These are phyloP conservation scores for Phytophthora fragariaefolia DNA, from an alignment of 352 stramenopile species.

Conservation along the genomic window DNA sequence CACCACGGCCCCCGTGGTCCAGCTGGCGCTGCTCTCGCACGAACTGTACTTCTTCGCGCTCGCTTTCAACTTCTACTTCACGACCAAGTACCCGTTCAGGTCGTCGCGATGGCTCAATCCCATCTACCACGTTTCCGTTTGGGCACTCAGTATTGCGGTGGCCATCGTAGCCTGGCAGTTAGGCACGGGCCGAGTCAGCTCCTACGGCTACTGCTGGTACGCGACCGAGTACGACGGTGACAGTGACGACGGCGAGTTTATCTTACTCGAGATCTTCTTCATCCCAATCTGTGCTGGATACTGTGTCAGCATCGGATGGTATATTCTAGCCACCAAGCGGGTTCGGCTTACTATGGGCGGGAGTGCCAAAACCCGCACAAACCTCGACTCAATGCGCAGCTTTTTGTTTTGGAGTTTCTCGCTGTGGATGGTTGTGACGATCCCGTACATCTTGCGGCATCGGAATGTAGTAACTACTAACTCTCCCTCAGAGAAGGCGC, in stretches of 20 bases:
- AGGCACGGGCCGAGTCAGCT: conserved; percentile 59
- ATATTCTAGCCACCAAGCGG: conserved; percentile 75
- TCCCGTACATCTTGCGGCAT: conserved; percentile 77
- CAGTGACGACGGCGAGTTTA: conserved; percentile 55
- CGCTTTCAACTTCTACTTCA: conserved; percentile 89
- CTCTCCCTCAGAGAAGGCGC: conserved; percentile 57
- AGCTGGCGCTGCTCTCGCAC: conserved; percentile 77
- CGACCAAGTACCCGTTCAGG: conserved; percentile 87
- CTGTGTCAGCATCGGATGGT: conserved; percentile 74
- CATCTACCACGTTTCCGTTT: conserved; percentile 79
- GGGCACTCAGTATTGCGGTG: conserved; percentile 54
- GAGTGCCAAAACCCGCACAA: conserved; percentile 60
- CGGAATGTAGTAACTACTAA: conserved; percentile 57
- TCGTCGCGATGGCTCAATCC: conserved; percentile 71
- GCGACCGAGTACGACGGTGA: conserved; percentile 31
- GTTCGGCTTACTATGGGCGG: conserved; percentile 63
- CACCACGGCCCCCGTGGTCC: conserved; percentile 62
- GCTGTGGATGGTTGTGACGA: conserved; percentile 71
- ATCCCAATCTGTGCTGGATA: conserved; percentile 63
- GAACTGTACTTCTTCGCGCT: conserved; percentile 89
- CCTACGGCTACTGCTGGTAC: conserved; percentile 89
- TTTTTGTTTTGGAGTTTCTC: conserved; percentile 79
- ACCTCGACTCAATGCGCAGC: conserved; percentile 79
- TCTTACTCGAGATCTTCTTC: conserved; percentile 74
- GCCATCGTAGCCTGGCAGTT: conserved; percentile 60